A percentile compares a stretch with the other conserved stretches of the same genome.
These are phyloP conservation scores for Kwoniella dendrophila DNA, from an alignment of 768 basidiomycete genomes.

Conservation along the genomic window DNA sequence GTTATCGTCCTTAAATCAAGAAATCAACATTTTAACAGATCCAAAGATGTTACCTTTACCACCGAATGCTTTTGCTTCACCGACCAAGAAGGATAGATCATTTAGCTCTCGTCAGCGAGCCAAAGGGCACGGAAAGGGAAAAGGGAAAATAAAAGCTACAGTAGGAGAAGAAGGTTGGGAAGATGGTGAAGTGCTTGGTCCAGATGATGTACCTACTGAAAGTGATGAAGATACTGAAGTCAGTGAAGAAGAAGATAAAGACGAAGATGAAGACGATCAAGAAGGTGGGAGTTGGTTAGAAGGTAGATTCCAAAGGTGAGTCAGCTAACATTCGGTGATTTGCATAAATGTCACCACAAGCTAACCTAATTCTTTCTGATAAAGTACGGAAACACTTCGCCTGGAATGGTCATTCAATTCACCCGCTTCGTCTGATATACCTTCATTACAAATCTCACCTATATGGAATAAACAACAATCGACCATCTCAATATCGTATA, in stretches of 20 bases:
- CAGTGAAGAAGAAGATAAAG: constrained; percentile 15
- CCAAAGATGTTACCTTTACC: constrained; percentile 45
- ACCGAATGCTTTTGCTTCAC: constrained; percentile 22
- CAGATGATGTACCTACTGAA: constrained; percentile 26
- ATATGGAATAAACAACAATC: constrained; percentile 20
- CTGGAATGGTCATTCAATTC: constrained; percentile 42
- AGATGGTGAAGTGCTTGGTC: constrained; percentile 36
- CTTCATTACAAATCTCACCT: constrained; percentile 25
- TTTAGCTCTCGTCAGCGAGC: not conserved
- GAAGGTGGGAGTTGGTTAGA: constrained; percentile 39
- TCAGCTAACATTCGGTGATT: not conserved
- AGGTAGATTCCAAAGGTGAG: constrained; percentile 45
- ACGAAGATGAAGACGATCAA: constrained; percentile 14
- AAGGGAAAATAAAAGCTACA: constrained; percentile 1
- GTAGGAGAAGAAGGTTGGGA: constrained; percentile 38
- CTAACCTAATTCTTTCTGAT: no score
- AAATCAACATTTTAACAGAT: constrained; percentile 40
- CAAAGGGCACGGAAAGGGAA: no score
- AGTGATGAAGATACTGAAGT: constrained; percentile 21
- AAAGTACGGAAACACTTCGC: constrained; percentile 38
- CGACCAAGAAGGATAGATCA: not conserved
- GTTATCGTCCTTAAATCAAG: constrained; percentile 10
- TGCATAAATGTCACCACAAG: no score
- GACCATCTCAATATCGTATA: constrained; percentile 28
- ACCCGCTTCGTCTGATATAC: constrained; percentile 10